These are phyloP conservation scores for Rhododendron mucronatum DNA, from an alignment of 148 eudicot genomes.

Conservation along the genomic window DNA sequence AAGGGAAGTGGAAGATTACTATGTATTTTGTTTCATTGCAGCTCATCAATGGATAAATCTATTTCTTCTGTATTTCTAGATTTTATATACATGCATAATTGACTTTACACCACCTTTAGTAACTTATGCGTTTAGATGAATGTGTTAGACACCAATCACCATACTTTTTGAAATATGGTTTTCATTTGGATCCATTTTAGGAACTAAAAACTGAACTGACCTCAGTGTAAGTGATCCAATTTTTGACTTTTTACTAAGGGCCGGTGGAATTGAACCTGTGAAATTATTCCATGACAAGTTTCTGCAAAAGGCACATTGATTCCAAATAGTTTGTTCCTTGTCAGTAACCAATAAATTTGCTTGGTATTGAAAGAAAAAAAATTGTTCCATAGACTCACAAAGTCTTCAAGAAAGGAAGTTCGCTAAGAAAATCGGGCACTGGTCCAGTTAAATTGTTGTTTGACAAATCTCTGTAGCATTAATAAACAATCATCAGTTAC, in stretches of 20 bases:
- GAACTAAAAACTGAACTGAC: neutral
- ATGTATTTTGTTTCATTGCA: too few species aligned
- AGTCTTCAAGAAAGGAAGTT: neutral
- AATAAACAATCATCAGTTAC: neutral
- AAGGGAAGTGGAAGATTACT: too few species aligned
- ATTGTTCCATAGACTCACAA: neutral
- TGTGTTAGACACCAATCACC: too few species aligned
- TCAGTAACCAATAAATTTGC: neutral
- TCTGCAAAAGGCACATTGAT: neutral
- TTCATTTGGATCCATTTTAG: too few species aligned
- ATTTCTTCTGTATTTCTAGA: too few species aligned
- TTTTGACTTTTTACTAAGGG: neutral
- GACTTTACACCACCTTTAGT: too few species aligned
- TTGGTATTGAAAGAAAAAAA: neutral
- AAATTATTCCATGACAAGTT: neutral
- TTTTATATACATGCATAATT: too few species aligned
- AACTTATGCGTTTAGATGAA: too few species aligned
- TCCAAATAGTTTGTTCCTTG: neutral
- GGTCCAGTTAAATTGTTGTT: neutral
- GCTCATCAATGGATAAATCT: too few species aligned
- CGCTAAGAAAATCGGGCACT: neutral
- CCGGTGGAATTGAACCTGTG: neutral
- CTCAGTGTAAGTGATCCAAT: neutral
- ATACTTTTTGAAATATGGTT: too few species aligned
- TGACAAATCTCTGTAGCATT: neutral